Evolutionary conservation across 1,284 basidiomycete genomes (phyloP), one percentile per base, ranked within the genome.

Genomic region (Ustilago nuda): DNA sequence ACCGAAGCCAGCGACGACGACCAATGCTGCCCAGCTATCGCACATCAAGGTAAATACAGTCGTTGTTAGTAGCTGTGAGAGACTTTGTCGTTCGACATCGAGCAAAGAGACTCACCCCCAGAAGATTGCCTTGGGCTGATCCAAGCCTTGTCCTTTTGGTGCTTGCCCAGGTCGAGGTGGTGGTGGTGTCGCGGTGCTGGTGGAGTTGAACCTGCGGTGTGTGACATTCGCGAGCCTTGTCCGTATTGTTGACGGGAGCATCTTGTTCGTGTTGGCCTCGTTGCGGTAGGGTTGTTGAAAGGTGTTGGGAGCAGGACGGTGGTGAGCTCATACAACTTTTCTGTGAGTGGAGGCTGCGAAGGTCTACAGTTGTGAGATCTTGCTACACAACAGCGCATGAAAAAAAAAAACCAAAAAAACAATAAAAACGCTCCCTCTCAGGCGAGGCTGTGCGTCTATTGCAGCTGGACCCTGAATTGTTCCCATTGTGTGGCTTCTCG

Each of bases 81-180:
- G 30, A n/a, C 12, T 27, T 27, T 27, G 3, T 27, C 23, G 23
- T 27, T 27, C 23, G 23, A 27, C 23, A 27, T 27, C 23, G 23
- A 3, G 23, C 23, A 7, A 27, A 41, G 36, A n/a, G n/a, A 56
- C 75, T 66, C 41, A 77, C 75, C 69, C 70, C 60, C 66, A 70
- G 46, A 77, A 69, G 57, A 77, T 77, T 15, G 70, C 62, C n/a
- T 66, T 66, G 2, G 75, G 75, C 19, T 69, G 70, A 48, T 77
- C 63, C 39, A 72, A 41, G 50, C 73, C 73, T 35, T 71, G 64
- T 13, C 61, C 52, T 41, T 70, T 71, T 8, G 45, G 33, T 36
- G 53, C 30, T 36, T 35, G 35, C 13, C 55, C 37, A 36, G 57
- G 51, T 17, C 9, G 1, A 32, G 48, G 53, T 5, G 53, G 53